Conservation (phyloP, 2,329 filamentous ascomycete genomes). For the Lasiodiplodia gonubiensis region DNA sequence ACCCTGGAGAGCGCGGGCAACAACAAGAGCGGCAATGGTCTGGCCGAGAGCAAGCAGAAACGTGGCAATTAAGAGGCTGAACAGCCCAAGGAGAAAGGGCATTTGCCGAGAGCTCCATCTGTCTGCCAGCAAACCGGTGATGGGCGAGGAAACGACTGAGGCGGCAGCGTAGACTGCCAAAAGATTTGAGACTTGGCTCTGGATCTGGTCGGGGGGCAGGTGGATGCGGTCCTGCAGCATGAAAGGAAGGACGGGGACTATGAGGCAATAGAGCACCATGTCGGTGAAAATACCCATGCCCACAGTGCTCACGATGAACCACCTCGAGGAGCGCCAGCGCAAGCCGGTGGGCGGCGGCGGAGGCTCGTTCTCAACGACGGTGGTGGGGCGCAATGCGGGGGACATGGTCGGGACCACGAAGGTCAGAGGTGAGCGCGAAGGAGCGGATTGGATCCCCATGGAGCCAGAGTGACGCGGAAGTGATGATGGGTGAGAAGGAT, state of each 20-base stretch:
- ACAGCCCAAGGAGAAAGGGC: conserved; percentile 64
- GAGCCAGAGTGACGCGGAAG: background rate
- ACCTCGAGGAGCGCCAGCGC: conserved; percentile 62
- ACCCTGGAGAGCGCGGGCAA: conserved; percentile 64
- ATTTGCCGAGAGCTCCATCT: conserved; percentile 56
- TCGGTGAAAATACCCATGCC: conserved; percentile 63
- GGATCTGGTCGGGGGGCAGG: conserved; percentile 56
- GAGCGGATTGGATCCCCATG: conserved; percentile 27
- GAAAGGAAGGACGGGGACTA: conserved; percentile 65
- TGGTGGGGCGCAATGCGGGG: conserved; percentile 24
- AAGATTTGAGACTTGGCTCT: conserved; percentile 59
- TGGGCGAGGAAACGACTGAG: conserved; percentile 57
- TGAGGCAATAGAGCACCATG: conserved; percentile 64
- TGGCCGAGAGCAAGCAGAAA: conserved; percentile 59
- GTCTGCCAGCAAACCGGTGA: conserved; percentile 63
- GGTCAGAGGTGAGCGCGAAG: conserved; percentile 18
- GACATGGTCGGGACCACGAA: conserved; percentile 28
- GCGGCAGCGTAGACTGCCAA: conserved; percentile 62
- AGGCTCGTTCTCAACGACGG: conserved; percentile 1
- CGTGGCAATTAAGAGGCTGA: conserved; percentile 60
- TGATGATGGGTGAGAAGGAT: background rate
- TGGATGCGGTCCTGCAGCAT: conserved; percentile 60
- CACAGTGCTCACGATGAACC: conserved; percentile 65
- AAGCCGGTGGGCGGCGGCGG: conserved; percentile 40
- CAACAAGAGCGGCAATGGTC: conserved; percentile 54